phyloP scores from a whole-genome alignment of 208 protist species.

The Trichomonas gallinae region DNA sequence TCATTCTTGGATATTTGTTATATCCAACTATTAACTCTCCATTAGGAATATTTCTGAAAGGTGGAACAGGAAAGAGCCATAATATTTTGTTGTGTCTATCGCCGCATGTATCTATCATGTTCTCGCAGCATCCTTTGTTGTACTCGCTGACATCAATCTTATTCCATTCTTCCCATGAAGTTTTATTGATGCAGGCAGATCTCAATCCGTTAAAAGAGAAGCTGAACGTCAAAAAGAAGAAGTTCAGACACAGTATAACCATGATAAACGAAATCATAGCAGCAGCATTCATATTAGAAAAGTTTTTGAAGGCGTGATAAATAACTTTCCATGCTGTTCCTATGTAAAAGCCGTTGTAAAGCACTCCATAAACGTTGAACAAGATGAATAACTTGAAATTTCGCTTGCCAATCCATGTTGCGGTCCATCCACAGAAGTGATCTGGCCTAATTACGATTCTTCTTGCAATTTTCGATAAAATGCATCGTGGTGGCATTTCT shows the following conservation, averaged over 20 bases:
- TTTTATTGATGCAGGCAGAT: not conserved
- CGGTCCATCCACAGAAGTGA: not conserved
- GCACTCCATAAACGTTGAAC: not conserved
- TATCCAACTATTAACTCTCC: not conserved
- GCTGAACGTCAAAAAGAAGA: not conserved
- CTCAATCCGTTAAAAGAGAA: not conserved
- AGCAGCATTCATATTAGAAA: not conserved
- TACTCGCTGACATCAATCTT: not conserved
- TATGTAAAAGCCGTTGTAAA: not conserved
- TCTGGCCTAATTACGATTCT: not conserved
- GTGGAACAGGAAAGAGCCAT: not conserved
- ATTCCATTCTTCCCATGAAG: not conserved
- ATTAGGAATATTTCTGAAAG: not conserved
- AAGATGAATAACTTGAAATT: conserved; percentile 7
- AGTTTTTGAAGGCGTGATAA: not conserved
- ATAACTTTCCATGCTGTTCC: too few species aligned
- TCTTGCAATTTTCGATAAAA: not conserved
- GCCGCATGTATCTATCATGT: not conserved
- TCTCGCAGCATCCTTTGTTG: not conserved
- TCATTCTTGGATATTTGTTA: not conserved
- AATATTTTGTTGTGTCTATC: not conserved
- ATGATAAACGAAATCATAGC: not conserved
- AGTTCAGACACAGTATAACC: not conserved
- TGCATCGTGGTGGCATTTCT: not conserved
- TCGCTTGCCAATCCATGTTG: conserved; percentile 9